Evolutionary conservation across 2,329 filamentous ascomycete genomes (phyloP).

Genomic region (Aaosphaeria pasadenensis): DNA sequence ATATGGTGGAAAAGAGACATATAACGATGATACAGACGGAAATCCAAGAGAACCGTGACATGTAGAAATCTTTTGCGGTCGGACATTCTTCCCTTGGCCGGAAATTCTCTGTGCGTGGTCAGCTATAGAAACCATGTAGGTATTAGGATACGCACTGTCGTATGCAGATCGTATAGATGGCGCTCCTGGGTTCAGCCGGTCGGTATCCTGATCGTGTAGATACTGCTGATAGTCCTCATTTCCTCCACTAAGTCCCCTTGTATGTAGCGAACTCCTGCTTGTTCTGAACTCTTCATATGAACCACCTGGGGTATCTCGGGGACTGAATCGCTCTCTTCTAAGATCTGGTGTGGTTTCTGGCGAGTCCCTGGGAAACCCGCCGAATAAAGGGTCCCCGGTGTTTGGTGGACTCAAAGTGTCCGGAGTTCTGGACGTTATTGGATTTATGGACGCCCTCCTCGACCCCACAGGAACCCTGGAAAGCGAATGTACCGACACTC

Average conservation of each 20-base stretch:
- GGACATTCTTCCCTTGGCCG: slow-evolving; percentile 35
- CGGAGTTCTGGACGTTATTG: slow-evolving; percentile 8
- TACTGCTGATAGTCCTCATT: slow-evolving; percentile 29
- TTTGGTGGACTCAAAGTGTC: slow-evolving; percentile 20
- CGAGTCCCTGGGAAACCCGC: slow-evolving; percentile 23
- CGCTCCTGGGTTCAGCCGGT: slow-evolving; percentile 17
- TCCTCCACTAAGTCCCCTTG: not conserved
- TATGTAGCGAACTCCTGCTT: too few relatives aligned
- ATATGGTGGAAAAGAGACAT: slow-evolving; percentile 61
- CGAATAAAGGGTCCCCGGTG: slow-evolving; percentile 26
- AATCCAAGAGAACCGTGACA: slow-evolving; percentile 47
- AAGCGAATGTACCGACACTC: slow-evolving; percentile 21
- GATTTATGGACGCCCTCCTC: slow-evolving; percentile 3
- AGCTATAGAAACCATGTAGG: not conserved
- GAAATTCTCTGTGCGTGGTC: slow-evolving; percentile 21
- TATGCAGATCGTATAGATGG: slow-evolving; percentile 35
- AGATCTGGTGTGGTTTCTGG: slow-evolving; percentile 30
- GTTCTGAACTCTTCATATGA: too few relatives aligned
- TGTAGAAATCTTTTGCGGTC: slow-evolving; percentile 37
- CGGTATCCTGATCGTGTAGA: slow-evolving; percentile 20
- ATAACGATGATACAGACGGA: slow-evolving; percentile 39
- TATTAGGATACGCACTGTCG: slow-evolving; percentile 16
- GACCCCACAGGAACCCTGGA: slow-evolving; percentile 16
- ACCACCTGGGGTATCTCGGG: slow-evolving; percentile 14
- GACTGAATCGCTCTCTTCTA: slow-evolving; percentile 28